Conservation (phyloP, 1,284 basidiomycete species). For the Blastosporella zonata region DNA sequence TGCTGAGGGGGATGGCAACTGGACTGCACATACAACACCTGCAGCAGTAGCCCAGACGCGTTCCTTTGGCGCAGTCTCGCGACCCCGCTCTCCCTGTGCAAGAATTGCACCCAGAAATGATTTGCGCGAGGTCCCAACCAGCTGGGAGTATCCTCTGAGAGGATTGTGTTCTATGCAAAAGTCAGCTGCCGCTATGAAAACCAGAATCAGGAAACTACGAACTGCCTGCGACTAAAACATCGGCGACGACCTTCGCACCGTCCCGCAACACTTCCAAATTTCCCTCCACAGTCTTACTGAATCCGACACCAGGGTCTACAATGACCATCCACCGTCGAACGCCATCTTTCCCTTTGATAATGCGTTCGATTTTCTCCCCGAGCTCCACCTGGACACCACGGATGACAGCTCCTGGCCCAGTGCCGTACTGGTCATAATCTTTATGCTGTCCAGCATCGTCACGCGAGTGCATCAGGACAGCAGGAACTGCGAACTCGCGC, state of each 20-base stretch:
- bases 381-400: slow-evolving; percentile 77
- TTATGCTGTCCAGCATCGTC: slow-evolving; percentile 76
- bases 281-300: slow-evolving; percentile 82
- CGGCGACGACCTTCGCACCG: slow-evolving; percentile 46
- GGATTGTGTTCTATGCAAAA: slow-evolving; percentile 38
- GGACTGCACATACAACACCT: slow-evolving; percentile 73
- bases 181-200: background rate
- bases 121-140: slow-evolving; percentile 84
- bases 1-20: no score
- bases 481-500: slow-evolving; percentile 59
- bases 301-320: slow-evolving; percentile 92
- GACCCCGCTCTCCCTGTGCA: slow-evolving; percentile 41
- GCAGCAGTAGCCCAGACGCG: slow-evolving; percentile 82
- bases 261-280: slow-evolving; percentile 72
- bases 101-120: slow-evolving; percentile 76
- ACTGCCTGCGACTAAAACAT: slow-evolving; percentile 31
- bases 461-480: slow-evolving; percentile 93
- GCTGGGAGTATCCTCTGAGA: slow-evolving; percentile 63
- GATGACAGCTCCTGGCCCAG: slow-evolving; percentile 52
- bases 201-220: slow-evolving; percentile 9
- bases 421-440: slow-evolving; percentile 55
- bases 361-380: slow-evolving; percentile 60
- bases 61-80: slow-evolving; percentile 57
- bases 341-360: slow-evolving; percentile 73
- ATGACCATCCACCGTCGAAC: slow-evolving; percentile 89